phyloP scores from a whole-genome alignment of 139 green algal species.

The Picochlorum sp. region DNA sequence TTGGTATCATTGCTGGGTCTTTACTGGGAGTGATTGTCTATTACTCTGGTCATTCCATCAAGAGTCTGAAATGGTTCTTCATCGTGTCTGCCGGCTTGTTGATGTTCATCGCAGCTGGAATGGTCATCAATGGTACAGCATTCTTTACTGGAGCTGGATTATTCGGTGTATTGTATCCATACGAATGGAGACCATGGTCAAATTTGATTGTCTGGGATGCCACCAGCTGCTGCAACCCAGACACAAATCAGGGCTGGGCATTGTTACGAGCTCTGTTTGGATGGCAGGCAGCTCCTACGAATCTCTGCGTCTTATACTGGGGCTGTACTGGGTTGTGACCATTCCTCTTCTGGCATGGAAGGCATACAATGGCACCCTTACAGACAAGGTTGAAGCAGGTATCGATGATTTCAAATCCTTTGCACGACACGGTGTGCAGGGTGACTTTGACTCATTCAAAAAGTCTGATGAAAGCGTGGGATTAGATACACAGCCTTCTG shows the following conservation, averaged over 20 bases:
- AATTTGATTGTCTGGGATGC: conserved; percentile 38
- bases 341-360: conserved; percentile 8
- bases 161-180: conserved; percentile 33
- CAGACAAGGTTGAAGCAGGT: conserved; percentile 18
- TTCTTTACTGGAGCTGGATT: conserved; percentile 27
- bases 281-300: conserved; percentile 30
- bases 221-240: conserved; percentile 28
- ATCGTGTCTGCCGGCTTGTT: conserved; percentile 32
- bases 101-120: conserved; percentile 40
- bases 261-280: conserved; percentile 43
- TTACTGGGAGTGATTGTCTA: conserved; percentile 30
- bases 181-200: conserved; percentile 27
- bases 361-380: conserved; percentile 21
- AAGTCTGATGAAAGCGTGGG: too few relatives aligned
- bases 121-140: conserved; percentile 17
- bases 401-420: conserved; percentile 8
- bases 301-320: conserved; percentile 27
- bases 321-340: conserved; percentile 27
- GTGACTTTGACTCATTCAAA: neutral
- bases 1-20: conserved; percentile 36
- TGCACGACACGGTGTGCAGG: neutral
- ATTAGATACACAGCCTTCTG: too few relatives aligned
- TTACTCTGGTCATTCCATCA: conserved; percentile 39
- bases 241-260: conserved; percentile 35
- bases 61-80: conserved; percentile 47